phyloP scores from a whole-genome alignment of 805 yeast species.

The Wickerhamomyces bisporus region DNA sequence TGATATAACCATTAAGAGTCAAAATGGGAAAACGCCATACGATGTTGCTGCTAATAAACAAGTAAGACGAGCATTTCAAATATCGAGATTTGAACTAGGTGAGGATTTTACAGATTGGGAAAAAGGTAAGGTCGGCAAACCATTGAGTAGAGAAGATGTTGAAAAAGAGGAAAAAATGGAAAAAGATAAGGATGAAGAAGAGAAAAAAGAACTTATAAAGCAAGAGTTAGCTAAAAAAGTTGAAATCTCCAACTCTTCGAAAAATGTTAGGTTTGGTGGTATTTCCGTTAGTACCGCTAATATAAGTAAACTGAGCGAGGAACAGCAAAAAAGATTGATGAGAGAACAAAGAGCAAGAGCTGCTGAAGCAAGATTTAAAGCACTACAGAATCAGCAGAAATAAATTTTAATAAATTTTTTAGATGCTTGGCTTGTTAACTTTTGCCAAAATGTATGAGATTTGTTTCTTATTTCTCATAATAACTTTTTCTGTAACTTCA shows the following conservation, averaged over 20 bases:
- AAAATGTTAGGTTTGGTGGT: slow-evolving; percentile 32
- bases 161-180: slow-evolving; percentile 35
- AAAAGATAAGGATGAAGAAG: slow-evolving; percentile 32
- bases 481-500: slow-evolving; percentile 27
- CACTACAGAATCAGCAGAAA: slow-evolving; percentile 15
- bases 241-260: slow-evolving; percentile 27
- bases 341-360: slow-evolving; percentile 96
- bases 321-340: slow-evolving; percentile 73
- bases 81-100: slow-evolving; percentile 63
- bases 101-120: slow-evolving; percentile 70
- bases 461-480: slow-evolving; percentile 20
- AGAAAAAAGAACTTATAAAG: slow-evolving; percentile 37
- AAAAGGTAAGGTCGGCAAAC: slow-evolving; percentile 56
- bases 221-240: slow-evolving; percentile 40
- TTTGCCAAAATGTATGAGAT: slow-evolving; percentile 40
- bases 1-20: slow-evolving; percentile 57
- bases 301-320: slow-evolving; percentile 60
- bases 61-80: slow-evolving; percentile 54
- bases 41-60: slow-evolving; percentile 52
- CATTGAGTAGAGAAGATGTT: slow-evolving; percentile 51
- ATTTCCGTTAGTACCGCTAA: slow-evolving; percentile 33
- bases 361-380: slow-evolving; percentile 76
- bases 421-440: slow-evolving; percentile 25
- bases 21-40: slow-evolving; percentile 57
- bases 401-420: slow-evolving; percentile 6